A percentile compares a stretch with the other conserved stretches of the same genome.
phyloP scores from a whole-genome alignment of 805 yeast species.

The Candida manassasensis region DNA sequence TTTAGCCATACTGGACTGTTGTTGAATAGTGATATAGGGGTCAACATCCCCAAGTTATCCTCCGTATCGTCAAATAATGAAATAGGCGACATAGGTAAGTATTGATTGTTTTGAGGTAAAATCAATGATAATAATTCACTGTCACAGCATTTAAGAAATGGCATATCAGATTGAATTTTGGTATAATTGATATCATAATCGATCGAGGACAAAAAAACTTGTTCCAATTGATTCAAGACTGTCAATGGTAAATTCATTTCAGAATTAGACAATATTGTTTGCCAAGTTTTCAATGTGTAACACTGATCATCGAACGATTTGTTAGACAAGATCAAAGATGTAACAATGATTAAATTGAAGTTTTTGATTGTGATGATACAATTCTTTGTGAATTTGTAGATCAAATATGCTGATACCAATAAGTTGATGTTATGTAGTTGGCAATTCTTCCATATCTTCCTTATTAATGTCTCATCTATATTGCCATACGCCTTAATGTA shows the following conservation, averaged over 20 bases:
- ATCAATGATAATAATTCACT: neutral
- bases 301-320: conserved; percentile 47
- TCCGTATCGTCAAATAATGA: conserved; percentile 1
- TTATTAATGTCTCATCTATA: neutral
- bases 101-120: conserved; percentile 1
- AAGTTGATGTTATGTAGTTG: neutral
- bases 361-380: neutral
- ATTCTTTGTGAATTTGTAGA: neutral
- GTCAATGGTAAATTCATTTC: conserved; percentile 14
- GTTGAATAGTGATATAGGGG: neutral
- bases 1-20: neutral
- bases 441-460: neutral
- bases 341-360: conserved; percentile 10
- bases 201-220: conserved; percentile 21
- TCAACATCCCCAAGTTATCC: conserved; percentile 1
- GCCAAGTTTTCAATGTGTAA: conserved; percentile 51
- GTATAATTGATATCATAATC: conserved; percentile 11
- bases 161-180: conserved; percentile 1
- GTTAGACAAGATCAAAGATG: conserved; percentile 28
- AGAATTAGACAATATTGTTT: conserved; percentile 15
- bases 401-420: neutral
- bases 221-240: conserved; percentile 24
- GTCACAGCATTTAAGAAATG: neutral
- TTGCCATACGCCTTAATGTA: neutral
- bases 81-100: neutral